Evolutionary conservation across 306 rosid genomes (phyloP), one percentile per base, ranked within the genome.

Genomic region (Chamaecrista fasciculata): DNA sequence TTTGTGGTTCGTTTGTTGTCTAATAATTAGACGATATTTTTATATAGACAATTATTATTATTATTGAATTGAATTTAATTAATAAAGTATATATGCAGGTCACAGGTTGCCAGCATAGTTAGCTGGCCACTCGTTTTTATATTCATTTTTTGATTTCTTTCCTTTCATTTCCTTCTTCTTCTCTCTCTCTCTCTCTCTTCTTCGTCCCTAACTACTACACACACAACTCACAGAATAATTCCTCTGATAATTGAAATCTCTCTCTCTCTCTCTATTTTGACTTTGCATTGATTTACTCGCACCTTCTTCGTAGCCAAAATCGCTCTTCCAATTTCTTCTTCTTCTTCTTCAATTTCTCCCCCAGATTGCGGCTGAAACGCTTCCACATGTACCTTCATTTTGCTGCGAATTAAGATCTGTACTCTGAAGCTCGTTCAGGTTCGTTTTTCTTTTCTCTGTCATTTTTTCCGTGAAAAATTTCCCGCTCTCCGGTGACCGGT

Each of bases 121-220:
- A 85, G 95, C 92, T 89, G 90, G 73, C 98, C 87, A 87, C 92
- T 82, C 84, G 77, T 59, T 86, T 89, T 78, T 70, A 77, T 82
- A 59, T 80, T 48, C 31, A 20, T 78, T 65, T 72, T 62, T 76
- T 21, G 0, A 24, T 72, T 51, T 61, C 29, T 68, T 11, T 44
- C 37, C 3, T 50, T n/a, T n/a, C n/a, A n/a, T n/a, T n/a, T n/a
- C n/a, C n/a, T n/a, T n/a, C n/a, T n/a, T n/a, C n/a, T n/a, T n/a
- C n/a, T n/a, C n/a, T n/a, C n/a, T n/a, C n/a, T n/a, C n/a, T n/a
- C n/a, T 28, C 42, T 59, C 67, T 42, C 70, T 71, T 53, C 75
- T 39, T 67, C 82, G 57, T 43, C 80, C 70, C 52, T 76, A 70
- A 81, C 72, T 76, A 76, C 73, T 57, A 59, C 8, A 37, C 5